Conservation (phyloP, 306 rosid genomes). For the Sechiopsis laciniata region DNA sequence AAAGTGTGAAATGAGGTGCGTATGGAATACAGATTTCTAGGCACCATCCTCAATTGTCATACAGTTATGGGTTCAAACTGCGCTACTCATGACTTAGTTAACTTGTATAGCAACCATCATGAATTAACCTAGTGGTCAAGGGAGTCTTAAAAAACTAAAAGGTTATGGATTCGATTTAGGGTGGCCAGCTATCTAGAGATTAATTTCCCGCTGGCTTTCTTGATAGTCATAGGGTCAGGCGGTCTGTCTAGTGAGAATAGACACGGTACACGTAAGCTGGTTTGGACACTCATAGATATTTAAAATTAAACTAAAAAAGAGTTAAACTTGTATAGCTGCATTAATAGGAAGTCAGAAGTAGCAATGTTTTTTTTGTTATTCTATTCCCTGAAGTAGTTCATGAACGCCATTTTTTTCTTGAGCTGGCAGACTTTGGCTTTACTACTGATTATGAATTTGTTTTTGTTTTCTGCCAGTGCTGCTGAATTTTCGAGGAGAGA, state of each 20-base stretch:
- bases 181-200: too few relatives aligned
- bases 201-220: too few relatives aligned
- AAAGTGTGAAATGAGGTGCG: conserved; percentile 76
- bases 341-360: not conserved
- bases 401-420: not conserved
- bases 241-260: too few relatives aligned
- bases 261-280: too few relatives aligned
- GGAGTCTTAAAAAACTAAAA: too few relatives aligned
- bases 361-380: not conserved
- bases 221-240: too few relatives aligned
- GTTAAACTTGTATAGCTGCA: not conserved
- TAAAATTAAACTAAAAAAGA: too few relatives aligned
- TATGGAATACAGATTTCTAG: not conserved
- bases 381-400: not conserved
- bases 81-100: not conserved
- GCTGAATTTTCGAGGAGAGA: conserved; percentile 81
- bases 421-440: not conserved
- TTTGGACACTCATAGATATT: too few relatives aligned
- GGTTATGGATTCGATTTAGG: too few relatives aligned
- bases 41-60: not conserved
- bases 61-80: not conserved
- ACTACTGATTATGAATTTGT: conserved; percentile 4
- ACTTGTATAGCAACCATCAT: not conserved
- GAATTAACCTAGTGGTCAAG: too few relatives aligned
- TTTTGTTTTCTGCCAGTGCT: conserved; percentile 57